A percentile compares a stretch with the other conserved stretches of the same genome.
These are phyloP conservation scores for Hamamelis virginiana DNA, from an alignment of 164 flowering plant genomes.

Conservation along the genomic window DNA sequence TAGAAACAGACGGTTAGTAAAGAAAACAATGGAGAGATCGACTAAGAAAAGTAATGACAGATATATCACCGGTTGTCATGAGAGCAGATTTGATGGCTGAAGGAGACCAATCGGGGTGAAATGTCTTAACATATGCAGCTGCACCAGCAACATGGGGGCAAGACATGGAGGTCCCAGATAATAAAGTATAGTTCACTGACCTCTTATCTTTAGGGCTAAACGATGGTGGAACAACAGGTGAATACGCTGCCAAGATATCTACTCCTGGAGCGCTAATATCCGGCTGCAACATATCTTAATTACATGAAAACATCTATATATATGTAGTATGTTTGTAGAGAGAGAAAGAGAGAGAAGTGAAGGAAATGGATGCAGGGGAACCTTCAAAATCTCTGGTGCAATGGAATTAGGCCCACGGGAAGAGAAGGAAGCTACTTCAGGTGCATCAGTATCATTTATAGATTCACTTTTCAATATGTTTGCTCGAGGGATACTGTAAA, in stretches of 20 bases:
- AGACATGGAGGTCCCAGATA: conserved; percentile 29
- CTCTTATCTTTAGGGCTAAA: background rate
- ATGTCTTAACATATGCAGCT: conserved; percentile 27
- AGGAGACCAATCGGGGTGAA: conserved; percentile 35
- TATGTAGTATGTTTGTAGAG: background rate
- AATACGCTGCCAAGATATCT: conserved; percentile 15
- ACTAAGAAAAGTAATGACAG: too few species aligned
- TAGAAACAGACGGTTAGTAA: too few species aligned
- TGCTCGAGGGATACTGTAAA: conserved; percentile 10
- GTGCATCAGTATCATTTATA: conserved; percentile 12
- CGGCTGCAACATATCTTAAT: conserved; percentile 7
- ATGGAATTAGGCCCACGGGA: conserved; percentile 19
- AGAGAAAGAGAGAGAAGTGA: background rate
- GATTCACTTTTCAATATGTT: conserved; percentile 8
- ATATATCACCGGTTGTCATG: conserved; percentile 37
- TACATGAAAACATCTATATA: background rate
- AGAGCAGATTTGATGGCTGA: conserved; percentile 37
- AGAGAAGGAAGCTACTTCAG: conserved; percentile 15
- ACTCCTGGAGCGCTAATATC: conserved; percentile 18
- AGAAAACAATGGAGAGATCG: too few species aligned
- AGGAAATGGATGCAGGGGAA: background rate
- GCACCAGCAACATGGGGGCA: conserved; percentile 25
- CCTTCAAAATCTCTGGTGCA: conserved; percentile 18
- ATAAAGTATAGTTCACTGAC: background rate
- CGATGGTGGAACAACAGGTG: conserved; percentile 6